Percentiles rank a stretch among this genome's conserved stretches.
phyloP scores from a whole-genome alignment of 768 basidiomycete species.

The Trametes punicea region DNA sequence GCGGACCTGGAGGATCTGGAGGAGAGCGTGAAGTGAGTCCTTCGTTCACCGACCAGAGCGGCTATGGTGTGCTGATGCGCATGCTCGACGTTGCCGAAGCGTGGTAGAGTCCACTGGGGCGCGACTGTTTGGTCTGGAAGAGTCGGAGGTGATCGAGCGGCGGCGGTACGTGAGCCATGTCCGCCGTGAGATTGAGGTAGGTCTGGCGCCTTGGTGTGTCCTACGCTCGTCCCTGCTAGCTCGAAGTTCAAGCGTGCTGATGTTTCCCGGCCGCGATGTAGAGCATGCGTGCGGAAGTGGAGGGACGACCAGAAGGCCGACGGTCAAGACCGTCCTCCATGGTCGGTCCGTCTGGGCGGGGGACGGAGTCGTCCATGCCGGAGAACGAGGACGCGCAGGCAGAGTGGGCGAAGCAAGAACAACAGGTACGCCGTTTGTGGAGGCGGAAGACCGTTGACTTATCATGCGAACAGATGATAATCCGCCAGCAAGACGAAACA shows the following conservation, averaged over 20 bases:
- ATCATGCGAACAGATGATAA: constrained; percentile 57
- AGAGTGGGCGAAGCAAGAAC: constrained; percentile 84
- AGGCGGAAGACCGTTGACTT: neutral
- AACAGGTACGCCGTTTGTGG: constrained; percentile 51
- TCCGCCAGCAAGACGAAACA: constrained; percentile 85
- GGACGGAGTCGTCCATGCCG: neutral
- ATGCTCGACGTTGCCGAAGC: too few relatives aligned
- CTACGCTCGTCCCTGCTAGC: neutral
- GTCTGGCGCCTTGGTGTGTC: constrained; percentile 21
- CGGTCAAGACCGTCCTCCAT: constrained; percentile 27
- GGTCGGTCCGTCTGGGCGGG: constrained; percentile 15
- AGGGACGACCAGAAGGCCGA: constrained; percentile 22
- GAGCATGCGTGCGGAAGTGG: constrained; percentile 72
- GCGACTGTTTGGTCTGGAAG: constrained; percentile 78
- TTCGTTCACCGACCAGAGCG: too few relatives aligned
- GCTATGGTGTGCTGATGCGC: too few relatives aligned
- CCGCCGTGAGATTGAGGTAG: constrained; percentile 74
- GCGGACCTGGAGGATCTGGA: constrained; percentile 92
- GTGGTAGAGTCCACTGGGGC: constrained; percentile 87
- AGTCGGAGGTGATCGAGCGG: constrained; percentile 70
- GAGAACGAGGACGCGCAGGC: constrained; percentile 58
- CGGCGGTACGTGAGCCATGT: constrained; percentile 75
- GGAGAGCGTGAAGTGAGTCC: constrained; percentile 78
- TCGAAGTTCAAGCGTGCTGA: neutral
- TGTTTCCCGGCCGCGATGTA: constrained; percentile 44